These are phyloP conservation scores for Orbilia brochopaga DNA, from an alignment of 2,329 filamentous ascomycete genomes.

Conservation along the genomic window DNA sequence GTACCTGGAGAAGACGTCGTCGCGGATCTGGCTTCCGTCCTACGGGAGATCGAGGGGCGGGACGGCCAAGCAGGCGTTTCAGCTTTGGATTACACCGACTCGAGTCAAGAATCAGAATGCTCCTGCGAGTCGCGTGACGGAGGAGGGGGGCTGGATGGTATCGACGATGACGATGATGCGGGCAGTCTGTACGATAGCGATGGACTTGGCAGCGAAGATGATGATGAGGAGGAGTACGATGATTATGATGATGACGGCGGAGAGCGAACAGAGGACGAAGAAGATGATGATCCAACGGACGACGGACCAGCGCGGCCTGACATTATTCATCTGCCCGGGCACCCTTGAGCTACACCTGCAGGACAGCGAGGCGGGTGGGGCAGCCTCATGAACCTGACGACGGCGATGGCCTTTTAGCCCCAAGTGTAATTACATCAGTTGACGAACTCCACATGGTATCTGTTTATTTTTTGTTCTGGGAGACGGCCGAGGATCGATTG, in stretches of 20 bases:
- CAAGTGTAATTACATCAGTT: slow-evolving; percentile 1
- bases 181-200: slow-evolving; percentile 27
- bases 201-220: slow-evolving; percentile 30
- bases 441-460: slow-evolving; percentile 5
- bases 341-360: slow-evolving; percentile 32
- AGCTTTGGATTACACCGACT: slow-evolving; percentile 6
- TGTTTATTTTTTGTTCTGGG: slow-evolving; percentile 12
- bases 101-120: slow-evolving; percentile 39
- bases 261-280: slow-evolving; percentile 3
- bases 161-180: slow-evolving; percentile 6
- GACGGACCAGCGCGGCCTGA: slow-evolving; percentile 35
- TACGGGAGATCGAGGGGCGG: slow-evolving; percentile 44
- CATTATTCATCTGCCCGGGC: slow-evolving; percentile 44
- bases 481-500: slow-evolving; percentile 2
- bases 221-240: slow-evolving; percentile 21
- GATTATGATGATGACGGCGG: slow-evolving; percentile 17
- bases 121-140: slow-evolving; percentile 27
- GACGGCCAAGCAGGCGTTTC: slow-evolving; percentile 19
- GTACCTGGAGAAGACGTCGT: slow-evolving; percentile 43
- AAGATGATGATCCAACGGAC: slow-evolving; percentile 21
- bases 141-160: neutral
- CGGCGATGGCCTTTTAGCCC: slow-evolving; percentile 9
- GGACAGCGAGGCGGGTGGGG: slow-evolving; percentile 5
- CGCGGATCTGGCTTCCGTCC: slow-evolving; percentile 42
- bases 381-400: slow-evolving; percentile 9